Base-by-base conservation (phyloP, 1,139 yeast genomes). In the Trichomonascaceae sp. region DNA sequence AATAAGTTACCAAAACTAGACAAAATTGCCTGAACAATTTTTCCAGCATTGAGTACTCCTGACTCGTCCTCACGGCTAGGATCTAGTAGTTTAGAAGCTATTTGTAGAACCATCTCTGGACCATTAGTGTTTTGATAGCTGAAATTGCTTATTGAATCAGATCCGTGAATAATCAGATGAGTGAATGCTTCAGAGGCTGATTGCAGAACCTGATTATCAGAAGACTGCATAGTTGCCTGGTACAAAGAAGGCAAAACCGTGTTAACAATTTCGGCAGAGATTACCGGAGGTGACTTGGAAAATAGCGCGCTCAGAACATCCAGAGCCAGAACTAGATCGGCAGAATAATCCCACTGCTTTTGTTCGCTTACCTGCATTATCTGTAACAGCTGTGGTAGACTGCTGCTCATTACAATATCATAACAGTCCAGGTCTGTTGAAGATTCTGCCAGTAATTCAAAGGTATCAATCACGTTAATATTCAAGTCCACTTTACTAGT, bases 161-260 rank as follows among this genome's bases (percentile, higher is more conserved):
- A 7, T 73, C 64, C 69, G 50, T 78, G 81, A 55, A 77, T 78
- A 22, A 89, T 73, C 50, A 90, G 69, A 30, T 79, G 80, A 56
- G 84, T 82, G 61, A 87, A 81, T 1, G 85, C 84, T 58, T 87
- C 91, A 0, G 95, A 87, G 0, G 91, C 85, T 15, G 83, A 75
- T 67, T 90, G 96, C 43, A 90, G 70, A 5, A 89, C 77, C 64
- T 87, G 93, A 60, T 87, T 88, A 67, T 91, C 97, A n/a, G 71
- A 73, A 1, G 93, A 77, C 1, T 66, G 65, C 47, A 81, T 63
- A 10, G 88, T 71, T 30, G 88, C 71, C 24, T 73, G 72, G 51
- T 77, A 76, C 48, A 86, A 64, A 1, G 77, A 72, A 0, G 84
- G 82, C 63, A 84, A 80, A 1, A 80, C 71, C 53, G 72, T 75